Evolutionary conservation across 176 grass and related monocot species (phyloP).

Genomic region (Avena sativa): DNA sequence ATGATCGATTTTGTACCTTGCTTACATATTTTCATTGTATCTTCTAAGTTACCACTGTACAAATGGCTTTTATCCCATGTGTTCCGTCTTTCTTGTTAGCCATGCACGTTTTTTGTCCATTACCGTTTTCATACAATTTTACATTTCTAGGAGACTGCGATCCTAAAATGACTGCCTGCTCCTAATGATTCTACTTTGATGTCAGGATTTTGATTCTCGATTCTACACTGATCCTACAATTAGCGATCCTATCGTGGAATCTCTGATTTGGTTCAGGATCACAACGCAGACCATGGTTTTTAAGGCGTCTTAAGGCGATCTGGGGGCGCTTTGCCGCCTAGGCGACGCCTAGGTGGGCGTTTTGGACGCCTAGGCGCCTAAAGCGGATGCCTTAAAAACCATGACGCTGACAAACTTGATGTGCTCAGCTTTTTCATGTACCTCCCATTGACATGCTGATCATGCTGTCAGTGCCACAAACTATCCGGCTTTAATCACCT

Average conservation of each 20-base stretch:
- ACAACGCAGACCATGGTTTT: neutral
- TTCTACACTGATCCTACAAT: neutral
- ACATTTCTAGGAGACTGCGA: neutral
- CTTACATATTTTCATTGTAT: conserved; percentile 13
- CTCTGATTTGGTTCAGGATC: conserved; percentile 6
- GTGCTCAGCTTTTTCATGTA: neutral
- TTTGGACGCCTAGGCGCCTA: too few species aligned
- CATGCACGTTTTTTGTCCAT: neutral
- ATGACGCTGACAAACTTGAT: conserved; percentile 14
- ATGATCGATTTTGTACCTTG: neutral
- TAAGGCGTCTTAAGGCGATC: too few species aligned
- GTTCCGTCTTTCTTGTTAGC: conserved; percentile 1
- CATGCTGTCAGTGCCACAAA: neutral
- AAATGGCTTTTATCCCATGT: conserved; percentile 14
- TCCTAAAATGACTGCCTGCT: neutral
- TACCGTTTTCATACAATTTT: conserved; percentile 8
- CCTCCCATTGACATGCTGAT: neutral
- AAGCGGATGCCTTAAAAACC: too few species aligned
- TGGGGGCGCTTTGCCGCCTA: too few species aligned
- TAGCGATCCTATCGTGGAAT: neutral
- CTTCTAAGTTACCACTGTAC: conserved; percentile 6
- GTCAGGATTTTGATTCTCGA: conserved; percentile 2
- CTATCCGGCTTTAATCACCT: conserved; percentile 7
- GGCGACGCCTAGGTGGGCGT: too few species aligned
- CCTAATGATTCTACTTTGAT: neutral